These are phyloP conservation scores for Mortierella hygrophila DNA, from an alignment of 192 early-diverging fungal species.

Conservation along the genomic window DNA sequence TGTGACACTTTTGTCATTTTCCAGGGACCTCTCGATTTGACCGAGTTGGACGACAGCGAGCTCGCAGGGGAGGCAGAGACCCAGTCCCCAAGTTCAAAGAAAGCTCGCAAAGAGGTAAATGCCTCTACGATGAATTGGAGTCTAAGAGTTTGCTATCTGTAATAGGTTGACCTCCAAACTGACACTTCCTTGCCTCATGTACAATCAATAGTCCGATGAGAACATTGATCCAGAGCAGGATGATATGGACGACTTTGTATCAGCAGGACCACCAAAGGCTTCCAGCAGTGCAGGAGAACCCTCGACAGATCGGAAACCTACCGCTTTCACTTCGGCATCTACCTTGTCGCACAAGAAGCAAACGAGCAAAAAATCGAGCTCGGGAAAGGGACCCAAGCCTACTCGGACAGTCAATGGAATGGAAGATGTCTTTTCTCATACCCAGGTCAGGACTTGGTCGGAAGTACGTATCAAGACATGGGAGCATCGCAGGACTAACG, in stretches of 20 bases:
- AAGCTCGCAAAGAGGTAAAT: slow-evolving; percentile 38
- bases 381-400: slow-evolving; percentile 21
- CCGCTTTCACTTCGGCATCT: neutral
- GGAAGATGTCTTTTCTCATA: slow-evolving; percentile 61
- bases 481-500: slow-evolving; percentile 59
- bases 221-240: slow-evolving; percentile 8
- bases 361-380: slow-evolving; percentile 13
- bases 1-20: neutral
- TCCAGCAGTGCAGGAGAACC: neutral
- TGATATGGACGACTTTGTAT: slow-evolving; percentile 30
- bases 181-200: neutral
- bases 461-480: slow-evolving; percentile 64
- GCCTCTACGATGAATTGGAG: neutral
- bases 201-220: neutral
- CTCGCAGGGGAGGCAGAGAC: neutral
- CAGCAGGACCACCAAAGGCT: neutral
- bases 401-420: slow-evolving; percentile 35
- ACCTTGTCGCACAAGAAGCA: slow-evolving; percentile 13
- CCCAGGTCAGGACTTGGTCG: slow-evolving; percentile 59
- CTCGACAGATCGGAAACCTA: neutral
- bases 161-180: neutral
- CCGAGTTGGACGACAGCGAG: slow-evolving; percentile 26
- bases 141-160: too few species aligned
- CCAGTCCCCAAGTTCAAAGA: slow-evolving; percentile 24
- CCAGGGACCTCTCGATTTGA: slow-evolving; percentile 25